phyloP scores from a whole-genome alignment of 1,284 basidiomycete genomes.

The Ustilago loliicola region DNA sequence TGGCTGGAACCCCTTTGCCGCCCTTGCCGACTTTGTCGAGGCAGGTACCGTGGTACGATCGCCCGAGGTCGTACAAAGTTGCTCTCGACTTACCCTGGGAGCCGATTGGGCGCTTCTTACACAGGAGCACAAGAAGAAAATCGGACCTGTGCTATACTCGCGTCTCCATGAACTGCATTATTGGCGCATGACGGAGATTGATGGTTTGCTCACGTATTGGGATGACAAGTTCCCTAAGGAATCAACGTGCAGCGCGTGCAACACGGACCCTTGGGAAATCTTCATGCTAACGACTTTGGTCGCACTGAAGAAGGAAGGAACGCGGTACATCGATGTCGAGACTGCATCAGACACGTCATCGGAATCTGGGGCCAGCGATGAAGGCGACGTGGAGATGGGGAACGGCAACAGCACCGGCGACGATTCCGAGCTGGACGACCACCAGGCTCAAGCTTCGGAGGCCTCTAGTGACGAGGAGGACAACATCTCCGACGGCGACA shows the following conservation, averaged over 20 bases:
- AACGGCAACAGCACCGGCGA: background rate
- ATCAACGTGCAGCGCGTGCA: slow-evolving; percentile 29
- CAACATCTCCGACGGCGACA: background rate
- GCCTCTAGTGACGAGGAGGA: background rate
- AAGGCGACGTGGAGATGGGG: background rate
- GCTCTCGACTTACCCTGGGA: slow-evolving; percentile 31
- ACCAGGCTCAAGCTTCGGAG: background rate
- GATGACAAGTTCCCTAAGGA: slow-evolving; percentile 15
- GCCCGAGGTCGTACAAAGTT: slow-evolving; percentile 13
- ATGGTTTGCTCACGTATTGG: slow-evolving; percentile 17
- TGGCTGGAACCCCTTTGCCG: slow-evolving; percentile 30
- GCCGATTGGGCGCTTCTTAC: slow-evolving; percentile 7
- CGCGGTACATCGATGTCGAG: slow-evolving; percentile 32
- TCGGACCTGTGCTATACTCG: background rate
- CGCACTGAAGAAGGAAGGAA: slow-evolving; percentile 18
- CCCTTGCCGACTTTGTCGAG: slow-evolving; percentile 28
- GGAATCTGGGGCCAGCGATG: background rate
- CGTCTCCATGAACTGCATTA: slow-evolving; percentile 5
- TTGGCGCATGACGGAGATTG: slow-evolving; percentile 13
- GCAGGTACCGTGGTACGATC: slow-evolving; percentile 23
- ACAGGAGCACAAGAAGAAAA: background rate
- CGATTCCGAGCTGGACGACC: slow-evolving; percentile 14
- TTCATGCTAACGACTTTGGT: slow-evolving; percentile 23
- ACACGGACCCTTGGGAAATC: slow-evolving; percentile 32
- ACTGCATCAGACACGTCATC: slow-evolving; percentile 32